Percentiles rank a stretch among this genome's conserved stretches.
phyloP scores from a whole-genome alignment of 2,329 filamentous ascomycete genomes.

The Gaeumannomyces sp. region DNA sequence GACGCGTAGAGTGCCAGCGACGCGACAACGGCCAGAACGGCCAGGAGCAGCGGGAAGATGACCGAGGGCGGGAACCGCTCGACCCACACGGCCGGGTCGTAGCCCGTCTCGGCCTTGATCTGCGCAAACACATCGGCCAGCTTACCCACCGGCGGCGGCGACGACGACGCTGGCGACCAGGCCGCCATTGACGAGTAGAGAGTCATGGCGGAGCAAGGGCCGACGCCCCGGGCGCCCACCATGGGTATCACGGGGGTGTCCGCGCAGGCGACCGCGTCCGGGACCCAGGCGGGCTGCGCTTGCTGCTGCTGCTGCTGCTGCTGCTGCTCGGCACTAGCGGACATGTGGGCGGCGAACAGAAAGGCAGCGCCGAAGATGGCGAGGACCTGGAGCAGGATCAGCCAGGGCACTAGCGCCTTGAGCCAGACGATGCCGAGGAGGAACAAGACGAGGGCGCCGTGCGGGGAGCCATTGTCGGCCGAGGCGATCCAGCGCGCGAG shows the following conservation, averaged over 20 bases:
- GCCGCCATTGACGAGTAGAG: not conserved
- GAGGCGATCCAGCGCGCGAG: conserved; percentile 2
- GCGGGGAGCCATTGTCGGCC: conserved; percentile 1
- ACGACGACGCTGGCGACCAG: not conserved
- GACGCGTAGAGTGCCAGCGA: not conserved
- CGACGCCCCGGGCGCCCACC: not conserved
- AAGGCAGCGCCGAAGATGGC: not conserved
- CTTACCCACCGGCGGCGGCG: not conserved
- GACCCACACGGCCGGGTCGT: not conserved
- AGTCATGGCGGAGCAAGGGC: not conserved
- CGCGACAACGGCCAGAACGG: not conserved
- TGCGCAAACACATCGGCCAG: not conserved
- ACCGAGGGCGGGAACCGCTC: not conserved
- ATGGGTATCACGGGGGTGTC: not conserved
- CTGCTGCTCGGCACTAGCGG: not conserved
- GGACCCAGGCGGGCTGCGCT: not conserved
- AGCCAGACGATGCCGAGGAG: conserved; percentile 3
- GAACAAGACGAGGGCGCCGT: conserved; percentile 1
- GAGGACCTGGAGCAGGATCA: not conserved
- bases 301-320: not conserved
- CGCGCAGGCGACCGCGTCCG: not conserved
- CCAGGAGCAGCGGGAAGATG: not conserved
- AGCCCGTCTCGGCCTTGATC: not conserved
- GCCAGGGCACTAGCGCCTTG: not conserved
- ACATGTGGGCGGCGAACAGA: not conserved